Evolutionary conservation across 1,284 basidiomycete species (phyloP), one percentile per base, ranked within the genome.

Genomic region (Ganoderma sinense): DNA sequence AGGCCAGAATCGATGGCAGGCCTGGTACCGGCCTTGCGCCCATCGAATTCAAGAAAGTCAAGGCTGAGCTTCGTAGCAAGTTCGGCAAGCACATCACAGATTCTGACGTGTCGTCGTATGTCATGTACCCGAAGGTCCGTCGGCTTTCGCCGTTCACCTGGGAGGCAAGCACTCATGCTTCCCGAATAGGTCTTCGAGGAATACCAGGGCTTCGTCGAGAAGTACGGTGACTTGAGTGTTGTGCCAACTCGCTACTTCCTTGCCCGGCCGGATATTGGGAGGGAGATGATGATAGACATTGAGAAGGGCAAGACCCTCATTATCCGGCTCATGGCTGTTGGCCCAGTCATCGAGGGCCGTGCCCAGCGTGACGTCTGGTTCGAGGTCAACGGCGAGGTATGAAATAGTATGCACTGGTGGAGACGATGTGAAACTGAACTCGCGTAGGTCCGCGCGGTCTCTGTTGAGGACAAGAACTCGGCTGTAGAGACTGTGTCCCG

Each of bases 361-460:
- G 96, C 97, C 62, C 94, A 95, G 77, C 92, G 98, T 77, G 97
- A 99, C 80, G 96, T 98, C 75, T 98, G 96, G 95, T 98, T 99
- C 80, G 98, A 99, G 87, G 94, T 97, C 73, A 98, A 98, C 79
- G 96, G 96, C 81, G 96, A 97, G 87, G 94, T 94, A 76, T 78
- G 80, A 70, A 10, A n/a, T 1, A 26, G 14, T 11, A 23, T 61
- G 6, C 58, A 23, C 14, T 2, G 23, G 26, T 5, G 2, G 18
- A 23, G 10, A 39, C 43, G 53, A 31, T 4, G 7, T 40, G 11
- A 33, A 68, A 65, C 29, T 56, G 41, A n/a, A 18, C 29, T 29
- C 23, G 18, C 55, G 7, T 48, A 94, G 93, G 88, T 96, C 75
- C 95, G 97, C 77, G 96, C 97, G 40, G 95, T 98, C 53, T 88